Percentiles rank a stretch among this genome's conserved stretches.
Evolutionary conservation across 169 alveolate genomes (phyloP).

Genomic region (Plasmodium sp.): DNA sequence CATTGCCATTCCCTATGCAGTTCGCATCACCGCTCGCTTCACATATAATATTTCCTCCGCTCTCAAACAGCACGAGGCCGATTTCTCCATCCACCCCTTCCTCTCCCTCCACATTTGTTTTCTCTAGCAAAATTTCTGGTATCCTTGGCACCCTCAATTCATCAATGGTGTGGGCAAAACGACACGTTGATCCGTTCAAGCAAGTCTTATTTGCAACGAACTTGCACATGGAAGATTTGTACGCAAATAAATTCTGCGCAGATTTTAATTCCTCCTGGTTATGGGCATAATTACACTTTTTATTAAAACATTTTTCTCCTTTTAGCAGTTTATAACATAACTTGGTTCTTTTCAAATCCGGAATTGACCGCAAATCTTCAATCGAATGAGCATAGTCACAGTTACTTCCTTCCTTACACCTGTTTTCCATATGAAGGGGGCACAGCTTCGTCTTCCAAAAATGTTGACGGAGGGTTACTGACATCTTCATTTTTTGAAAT

Average conservation of each 20-base stretch:
- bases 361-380: slow-evolving; percentile 78
- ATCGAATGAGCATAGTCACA: slow-evolving; percentile 83
- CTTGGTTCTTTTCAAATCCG: slow-evolving; percentile 80
- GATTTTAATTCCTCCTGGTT: slow-evolving; percentile 79
- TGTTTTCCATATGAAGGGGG: slow-evolving; percentile 69
- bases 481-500: slow-evolving; percentile 61
- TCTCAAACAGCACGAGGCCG: background rate
- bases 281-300: slow-evolving; percentile 83
- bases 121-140: slow-evolving; percentile 70
- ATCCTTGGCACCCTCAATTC: slow-evolving; percentile 78
- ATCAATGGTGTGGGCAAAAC: slow-evolving; percentile 81
- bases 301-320: slow-evolving; percentile 61
- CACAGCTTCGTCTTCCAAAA: slow-evolving; percentile 74
- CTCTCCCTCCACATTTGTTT: background rate
- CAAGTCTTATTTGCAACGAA: slow-evolving; percentile 79
- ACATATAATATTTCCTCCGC: background rate
- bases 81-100: slow-evolving; percentile 10
- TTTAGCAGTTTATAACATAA: slow-evolving; percentile 78
- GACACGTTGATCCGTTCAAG: slow-evolving; percentile 80
- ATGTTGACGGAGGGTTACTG: slow-evolving; percentile 76
- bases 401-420: slow-evolving; percentile 71
- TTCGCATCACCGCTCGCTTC: background rate
- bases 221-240: slow-evolving; percentile 81
- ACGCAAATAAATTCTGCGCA: slow-evolving; percentile 81
- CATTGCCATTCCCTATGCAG: background rate